Percentiles rank a stretch among this genome's conserved stretches.
phyloP scores from a whole-genome alignment of 2,329 filamentous ascomycete genomes.

The Penicillium sp. region DNA sequence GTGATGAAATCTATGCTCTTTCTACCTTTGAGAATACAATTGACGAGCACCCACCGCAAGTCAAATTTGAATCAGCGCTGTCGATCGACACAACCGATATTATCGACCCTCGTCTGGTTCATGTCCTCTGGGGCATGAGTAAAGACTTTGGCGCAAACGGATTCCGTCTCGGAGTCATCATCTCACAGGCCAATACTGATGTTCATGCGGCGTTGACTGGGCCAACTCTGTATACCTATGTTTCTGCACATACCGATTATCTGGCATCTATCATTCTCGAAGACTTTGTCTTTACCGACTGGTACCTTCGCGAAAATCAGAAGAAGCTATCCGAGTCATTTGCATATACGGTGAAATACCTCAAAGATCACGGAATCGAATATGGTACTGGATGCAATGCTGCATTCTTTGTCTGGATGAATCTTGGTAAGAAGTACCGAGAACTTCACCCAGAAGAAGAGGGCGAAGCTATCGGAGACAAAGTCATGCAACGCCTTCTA shows the following conservation, averaged over 20 bases:
- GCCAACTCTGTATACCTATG: constrained; percentile 47
- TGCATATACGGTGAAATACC: constrained; percentile 35
- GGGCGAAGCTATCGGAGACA: constrained; percentile 22
- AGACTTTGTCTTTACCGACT: constrained; percentile 44
- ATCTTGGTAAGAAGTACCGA: constrained; percentile 42
- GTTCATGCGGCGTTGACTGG: constrained; percentile 41
- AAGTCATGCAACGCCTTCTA: constrained; percentile 37
- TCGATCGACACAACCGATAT: constrained; percentile 44
- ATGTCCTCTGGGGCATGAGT: constrained; percentile 49
- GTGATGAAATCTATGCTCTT: constrained; percentile 58
- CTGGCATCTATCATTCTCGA: constrained; percentile 43
- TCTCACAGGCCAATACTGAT: constrained; percentile 46
- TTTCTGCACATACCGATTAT: constrained; percentile 44
- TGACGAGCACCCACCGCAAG: constrained; percentile 21
- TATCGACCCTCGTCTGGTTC: constrained; percentile 51
- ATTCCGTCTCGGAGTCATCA: constrained; percentile 50
- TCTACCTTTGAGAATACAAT: constrained; percentile 48
- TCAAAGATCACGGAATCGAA: constrained; percentile 44
- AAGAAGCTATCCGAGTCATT: constrained; percentile 42
- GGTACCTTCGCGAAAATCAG: constrained; percentile 47
- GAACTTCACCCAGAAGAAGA: constrained; percentile 20
- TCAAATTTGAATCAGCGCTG: constrained; percentile 47
- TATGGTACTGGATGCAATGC: constrained; percentile 52
- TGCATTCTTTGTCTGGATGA: constrained; percentile 56
- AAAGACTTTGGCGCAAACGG: constrained; percentile 58